Conservation (phyloP, 176 grass and related monocot genomes). For the Ensete glaucum region DNA sequence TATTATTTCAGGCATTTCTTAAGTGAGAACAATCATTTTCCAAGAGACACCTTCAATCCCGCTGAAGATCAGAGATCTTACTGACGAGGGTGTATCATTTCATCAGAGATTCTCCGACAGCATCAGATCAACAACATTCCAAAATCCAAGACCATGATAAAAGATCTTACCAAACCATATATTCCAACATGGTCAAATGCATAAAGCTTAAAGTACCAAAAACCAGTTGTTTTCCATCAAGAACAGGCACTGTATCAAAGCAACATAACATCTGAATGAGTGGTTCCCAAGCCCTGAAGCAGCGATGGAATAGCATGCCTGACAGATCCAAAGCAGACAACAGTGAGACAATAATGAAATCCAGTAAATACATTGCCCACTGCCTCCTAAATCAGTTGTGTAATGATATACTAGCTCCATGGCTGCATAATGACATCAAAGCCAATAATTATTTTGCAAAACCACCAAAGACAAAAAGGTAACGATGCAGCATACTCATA, state of each 20-base stretch:
- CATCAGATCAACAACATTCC: conserved; percentile 7
- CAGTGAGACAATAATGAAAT: conserved; percentile 14
- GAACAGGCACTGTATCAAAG: conserved; percentile 20
- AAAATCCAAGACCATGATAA: neutral
- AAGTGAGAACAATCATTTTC: conserved; percentile 4
- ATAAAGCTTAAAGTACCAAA: conserved; percentile 34
- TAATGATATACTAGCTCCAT: conserved; percentile 16
- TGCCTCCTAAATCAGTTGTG: conserved; percentile 7
- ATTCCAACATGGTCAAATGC: conserved; percentile 15
- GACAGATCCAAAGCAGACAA: conserved; percentile 29
- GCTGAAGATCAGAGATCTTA: conserved; percentile 12
- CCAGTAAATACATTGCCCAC: conserved; percentile 18
- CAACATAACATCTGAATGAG: conserved; percentile 34
- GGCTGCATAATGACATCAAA: conserved; percentile 26
- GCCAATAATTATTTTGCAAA: conserved; percentile 12
- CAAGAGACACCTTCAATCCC: neutral
- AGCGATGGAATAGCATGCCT: conserved; percentile 15
- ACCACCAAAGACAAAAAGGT: neutral
- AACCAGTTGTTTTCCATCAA: conserved; percentile 24
- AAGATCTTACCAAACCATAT: conserved; percentile 9
- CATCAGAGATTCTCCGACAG: neutral
- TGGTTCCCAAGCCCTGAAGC: conserved; percentile 20
- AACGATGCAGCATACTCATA: conserved; percentile 6
- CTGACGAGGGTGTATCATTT: conserved; percentile 7
- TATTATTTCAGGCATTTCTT: conserved; percentile 18